Percentiles rank a stretch among this genome's conserved stretches.
These are phyloP conservation scores for Cordyceps pruinosa DNA, from an alignment of 2,329 filamentous ascomycete species.

Conservation along the genomic window DNA sequence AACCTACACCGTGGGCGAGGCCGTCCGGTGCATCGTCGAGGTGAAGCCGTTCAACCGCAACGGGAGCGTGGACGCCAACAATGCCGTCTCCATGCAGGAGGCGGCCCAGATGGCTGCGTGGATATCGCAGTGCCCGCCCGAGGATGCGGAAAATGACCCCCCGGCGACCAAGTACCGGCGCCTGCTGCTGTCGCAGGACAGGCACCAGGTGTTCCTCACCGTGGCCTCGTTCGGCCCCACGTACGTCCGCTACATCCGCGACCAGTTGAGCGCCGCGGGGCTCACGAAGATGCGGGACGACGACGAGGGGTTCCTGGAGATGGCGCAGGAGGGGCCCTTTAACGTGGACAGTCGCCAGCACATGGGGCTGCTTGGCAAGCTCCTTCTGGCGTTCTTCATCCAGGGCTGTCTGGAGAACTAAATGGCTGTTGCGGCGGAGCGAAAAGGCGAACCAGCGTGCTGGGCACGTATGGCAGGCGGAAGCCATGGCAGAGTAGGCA, in stretches of 20 bases:
- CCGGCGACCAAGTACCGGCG: background rate
- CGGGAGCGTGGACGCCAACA: background rate
- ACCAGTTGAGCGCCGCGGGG: background rate
- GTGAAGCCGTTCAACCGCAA: background rate
- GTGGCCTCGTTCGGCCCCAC: background rate
- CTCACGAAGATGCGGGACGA: too few relatives aligned
- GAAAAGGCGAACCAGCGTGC: too few relatives aligned
- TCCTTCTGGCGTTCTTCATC: background rate
- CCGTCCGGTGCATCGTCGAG: background rate
- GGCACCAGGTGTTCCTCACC: background rate
- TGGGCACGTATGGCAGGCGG: too few relatives aligned
- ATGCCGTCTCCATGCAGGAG: background rate
- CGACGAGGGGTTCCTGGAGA: background rate
- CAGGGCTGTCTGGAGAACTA: background rate
- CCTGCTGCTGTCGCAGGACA: background rate
- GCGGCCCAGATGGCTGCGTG: too few relatives aligned
- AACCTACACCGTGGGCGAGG: background rate
- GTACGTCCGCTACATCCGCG: background rate
- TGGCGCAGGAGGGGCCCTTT: background rate
- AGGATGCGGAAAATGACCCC: too few relatives aligned
- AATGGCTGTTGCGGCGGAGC: too few relatives aligned
- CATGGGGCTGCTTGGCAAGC: background rate
- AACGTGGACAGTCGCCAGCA: background rate
- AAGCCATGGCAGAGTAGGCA: too few relatives aligned
- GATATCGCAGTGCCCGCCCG: too few relatives aligned